Base-by-base conservation (phyloP, 345 rosid genomes). In the Physaria fendleri region DNA sequence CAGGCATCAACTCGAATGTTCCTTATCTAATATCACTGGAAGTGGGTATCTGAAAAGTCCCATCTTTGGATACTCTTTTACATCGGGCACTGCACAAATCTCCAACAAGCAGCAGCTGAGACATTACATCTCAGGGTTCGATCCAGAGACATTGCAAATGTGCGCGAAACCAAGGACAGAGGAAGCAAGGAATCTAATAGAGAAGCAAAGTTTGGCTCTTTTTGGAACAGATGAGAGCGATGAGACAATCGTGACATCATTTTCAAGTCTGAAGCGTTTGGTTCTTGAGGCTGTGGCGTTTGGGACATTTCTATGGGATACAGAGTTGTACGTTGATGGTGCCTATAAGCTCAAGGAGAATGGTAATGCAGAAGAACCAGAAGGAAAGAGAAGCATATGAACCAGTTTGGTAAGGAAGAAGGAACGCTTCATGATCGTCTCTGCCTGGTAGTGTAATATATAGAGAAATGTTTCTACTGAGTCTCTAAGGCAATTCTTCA, bases 291-390 rank as follows among this genome's bases (percentile, higher is more conserved):
- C 99, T 23, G 83, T 87, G 20, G 97, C 97, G 24, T 93, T 93
- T 50, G 99, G 99, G 41, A 78, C 81, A 38, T 93, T 93, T 62
- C 85, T 93, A n/a, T 89, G 97, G 99, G 99, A 89, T 20, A 71
- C 85, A 3, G 95, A 93, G 76, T 82, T 79, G 49, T 74, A 76
- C 62, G 91, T 87, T 0, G 66, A 83, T 54, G 58, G 74, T 14
- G 75, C 81, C 0, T 93, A 78, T 76, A 85, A 79, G 84, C 88
- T 93, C 12, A 74, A 74, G 54, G 86, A 79, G 46, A 72, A 61
- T 49, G 69, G 39, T 8, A 63, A 56, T 56, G 65, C 74, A 9
- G 74, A 70, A 56, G 69, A 40, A 64, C 38, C 23, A 62, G 56
- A 60, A 45, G 68, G 58, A 6, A 70, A 63, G 0, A 56, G 24